phyloP scores from a whole-genome alignment of 768 basidiomycete genomes.

The Chalciporus pseudorubinellus region DNA sequence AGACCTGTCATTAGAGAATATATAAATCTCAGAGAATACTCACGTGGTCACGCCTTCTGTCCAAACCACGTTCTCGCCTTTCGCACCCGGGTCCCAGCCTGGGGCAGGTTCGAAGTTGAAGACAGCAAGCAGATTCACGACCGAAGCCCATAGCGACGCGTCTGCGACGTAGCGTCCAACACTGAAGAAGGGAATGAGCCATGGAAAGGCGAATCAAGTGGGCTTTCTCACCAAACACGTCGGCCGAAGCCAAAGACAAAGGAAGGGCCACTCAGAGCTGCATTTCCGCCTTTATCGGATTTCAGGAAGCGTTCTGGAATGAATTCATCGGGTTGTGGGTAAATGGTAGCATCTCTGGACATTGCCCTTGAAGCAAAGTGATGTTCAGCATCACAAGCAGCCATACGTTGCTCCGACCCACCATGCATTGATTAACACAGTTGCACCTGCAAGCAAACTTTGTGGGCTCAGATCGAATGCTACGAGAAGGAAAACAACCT shows the following conservation, averaged over 20 bases:
- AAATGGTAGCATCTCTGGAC: slow-evolving; percentile 32
- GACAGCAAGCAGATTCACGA: slow-evolving; percentile 8
- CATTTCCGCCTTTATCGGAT: not conserved
- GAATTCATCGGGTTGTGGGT: slow-evolving; percentile 33
- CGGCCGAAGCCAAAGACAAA: slow-evolving; percentile 40
- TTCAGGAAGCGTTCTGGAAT: slow-evolving; percentile 33
- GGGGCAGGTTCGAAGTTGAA: slow-evolving; percentile 4
- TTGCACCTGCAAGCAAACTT: not conserved
- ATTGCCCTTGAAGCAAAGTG: slow-evolving; percentile 24
- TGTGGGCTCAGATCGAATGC: not conserved
- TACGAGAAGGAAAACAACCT: not conserved
- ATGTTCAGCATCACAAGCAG: not conserved
- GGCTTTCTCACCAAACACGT: slow-evolving; percentile 13
- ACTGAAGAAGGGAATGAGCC: slow-evolving; percentile 14
- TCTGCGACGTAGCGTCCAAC: slow-evolving; percentile 41
- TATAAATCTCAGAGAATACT: not conserved
- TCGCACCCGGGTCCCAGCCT: slow-evolving; percentile 2
- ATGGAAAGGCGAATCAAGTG: not conserved
- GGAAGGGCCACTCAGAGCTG: not conserved
- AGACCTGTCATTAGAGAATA: not conserved
- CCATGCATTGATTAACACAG: slow-evolving; percentile 4
- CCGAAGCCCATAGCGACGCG: slow-evolving; percentile 27
- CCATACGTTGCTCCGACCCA: not conserved
- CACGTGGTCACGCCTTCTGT: slow-evolving; percentile 11
- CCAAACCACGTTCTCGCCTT: slow-evolving; percentile 7